A percentile compares a stretch with the other conserved stretches of the same genome.
phyloP scores from a whole-genome alignment of 805 yeast genomes.

The Teunomyces panamensis region DNA sequence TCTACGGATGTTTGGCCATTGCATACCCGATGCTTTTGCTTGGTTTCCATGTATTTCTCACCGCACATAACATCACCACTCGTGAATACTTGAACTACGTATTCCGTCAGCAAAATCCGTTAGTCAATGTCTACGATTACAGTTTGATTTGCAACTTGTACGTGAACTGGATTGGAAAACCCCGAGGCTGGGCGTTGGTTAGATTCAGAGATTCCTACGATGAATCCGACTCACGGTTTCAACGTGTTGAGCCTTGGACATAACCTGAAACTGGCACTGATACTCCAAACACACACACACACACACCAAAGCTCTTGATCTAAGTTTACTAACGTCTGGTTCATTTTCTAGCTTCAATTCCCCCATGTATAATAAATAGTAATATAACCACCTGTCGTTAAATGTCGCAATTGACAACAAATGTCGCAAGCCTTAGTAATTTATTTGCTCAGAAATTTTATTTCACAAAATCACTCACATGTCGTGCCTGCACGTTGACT shows the following conservation, averaged over 20 bases:
- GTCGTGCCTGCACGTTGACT: too few relatives aligned
- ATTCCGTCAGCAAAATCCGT: constrained; percentile 30
- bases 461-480: too few relatives aligned
- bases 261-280: constrained; percentile 1
- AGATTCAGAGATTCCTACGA: constrained; percentile 15
- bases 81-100: constrained; percentile 61
- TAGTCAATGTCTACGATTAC: constrained; percentile 28
- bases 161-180: constrained; percentile 37
- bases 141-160: constrained; percentile 26
- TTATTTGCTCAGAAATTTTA: too few relatives aligned
- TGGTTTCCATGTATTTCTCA: constrained; percentile 52
- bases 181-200: constrained; percentile 22
- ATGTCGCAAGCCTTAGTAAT: too few relatives aligned
- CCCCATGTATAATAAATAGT: too few relatives aligned
- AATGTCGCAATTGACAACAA: too few relatives aligned
- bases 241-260: constrained; percentile 20
- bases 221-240: constrained; percentile 25
- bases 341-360: too few relatives aligned
- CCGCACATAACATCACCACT: constrained; percentile 62
- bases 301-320: too few relatives aligned
- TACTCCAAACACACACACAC: not conserved
- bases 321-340: too few relatives aligned
- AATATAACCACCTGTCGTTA: too few relatives aligned
- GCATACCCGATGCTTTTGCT: constrained; percentile 57
- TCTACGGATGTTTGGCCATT: constrained; percentile 45